Evolutionary conservation across 2,329 filamentous ascomycete species (phyloP), one percentile per base, ranked within the genome.

Genomic region (Incumbomyces lentus): DNA sequence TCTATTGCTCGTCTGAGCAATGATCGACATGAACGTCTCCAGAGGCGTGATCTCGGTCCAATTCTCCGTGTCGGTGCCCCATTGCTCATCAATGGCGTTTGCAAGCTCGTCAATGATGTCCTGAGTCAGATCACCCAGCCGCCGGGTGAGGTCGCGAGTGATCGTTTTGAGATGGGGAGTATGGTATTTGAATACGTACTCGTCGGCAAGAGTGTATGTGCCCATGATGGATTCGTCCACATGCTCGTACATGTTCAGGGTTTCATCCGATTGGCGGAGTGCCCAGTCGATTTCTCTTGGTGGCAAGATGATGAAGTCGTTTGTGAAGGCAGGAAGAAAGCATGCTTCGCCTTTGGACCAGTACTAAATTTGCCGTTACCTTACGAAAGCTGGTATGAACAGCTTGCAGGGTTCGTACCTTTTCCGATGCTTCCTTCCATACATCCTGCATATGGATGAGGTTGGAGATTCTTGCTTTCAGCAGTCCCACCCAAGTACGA

Each of bases 141-240:
- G 60, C 22, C 66, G 59, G 6, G 66, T 58, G 8, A 73, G 59
- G 40, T 64, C 61, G 22, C 63, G 64, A 40, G 64, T 62, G n/a
- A 71, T 54, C 4, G 68, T 63, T 43, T 64, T 62, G 46, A 67
- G 64, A 47, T 71, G 67, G 49, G 64, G 64, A 1, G 65, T 64
- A 1, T 65, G 59, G 29, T 65, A 60, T 16, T 59, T 54, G 6
- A 69, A 49, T 3, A 70, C 55, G 7, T 53, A 44, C 1, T 59
- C 57, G 10, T 60, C 55, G 8, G 64, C 58, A 34, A 70, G 68
- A 7, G 60, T 56, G 48, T 68, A 68, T 1, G 64, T 57, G 58
- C 17, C 62, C 65, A 19, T 61, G 56, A n/a, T 70, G 52, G 0
- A 49, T 26, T 69, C 64, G 45, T 63, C 62, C 46, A 68, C 65